Evolutionary conservation across 345 rosid species (phyloP), one percentile per base, ranked within the genome.

Genomic region (Pistacia integerrima): DNA sequence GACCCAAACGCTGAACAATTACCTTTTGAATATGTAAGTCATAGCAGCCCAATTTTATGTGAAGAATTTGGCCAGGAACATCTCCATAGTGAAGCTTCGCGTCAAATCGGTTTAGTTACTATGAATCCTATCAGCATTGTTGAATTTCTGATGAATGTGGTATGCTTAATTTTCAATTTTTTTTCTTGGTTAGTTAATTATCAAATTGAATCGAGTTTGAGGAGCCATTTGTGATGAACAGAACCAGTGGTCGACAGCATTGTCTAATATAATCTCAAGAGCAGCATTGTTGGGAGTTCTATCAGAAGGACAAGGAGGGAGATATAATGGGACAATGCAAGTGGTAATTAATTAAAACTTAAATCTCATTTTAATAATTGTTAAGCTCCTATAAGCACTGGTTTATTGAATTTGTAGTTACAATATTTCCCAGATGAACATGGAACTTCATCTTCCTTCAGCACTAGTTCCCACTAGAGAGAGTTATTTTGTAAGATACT

Each of bases 391-490:
- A 41, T 41, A 7, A 41, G 9, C 46, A 41, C 8, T 7, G 6
- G 46, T 41, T 6, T 8, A 41, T 41, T 41, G 46, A 41, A 41
- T 41, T 41, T 41, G 46, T 1, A 5, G 68, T 64, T 22, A 56
- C 14, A 68, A 28, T 18, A 8, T 44, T 48, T 62, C 20, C 60
- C 77, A 87, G 92, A 76, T 85, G 85, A 70, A 70, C 22, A 84
- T 84, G 11, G 92, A 87, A 64, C 86, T 88, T 75, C 86, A 88
- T 67, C 60, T 85, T 18, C 82, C 82, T 0, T 77, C 90, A 10
- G 81, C 89, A 12, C 77, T 88, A 14, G 85, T 87, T 49, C 82
- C 85, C 4, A 5, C 70, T 52, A 44, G 92, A 52, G 79, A 84
- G 54, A 69, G 81, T 64, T 76, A 80, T 67, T 85, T 88, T 51